Base-by-base conservation (phyloP, 1,284 basidiomycete species). In the Naganishia sp. region DNA sequence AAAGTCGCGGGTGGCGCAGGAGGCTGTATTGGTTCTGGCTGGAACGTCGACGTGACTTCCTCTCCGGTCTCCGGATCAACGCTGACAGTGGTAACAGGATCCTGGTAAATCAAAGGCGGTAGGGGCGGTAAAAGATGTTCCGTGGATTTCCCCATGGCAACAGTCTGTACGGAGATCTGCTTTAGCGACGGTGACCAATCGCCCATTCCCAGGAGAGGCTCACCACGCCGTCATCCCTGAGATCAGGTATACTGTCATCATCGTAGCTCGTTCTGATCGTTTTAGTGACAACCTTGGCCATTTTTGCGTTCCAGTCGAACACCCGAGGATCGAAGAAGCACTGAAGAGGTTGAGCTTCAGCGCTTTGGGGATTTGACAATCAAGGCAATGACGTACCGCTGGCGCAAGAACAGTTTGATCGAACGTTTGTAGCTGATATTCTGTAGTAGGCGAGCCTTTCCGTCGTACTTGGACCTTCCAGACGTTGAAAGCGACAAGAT, bases 401-500 rank as follows among this genome's bases (percentile, higher is more conserved):
- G 95, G 92, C 0, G 94, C 93, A 43, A 99, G 82, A 66, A 98
- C 94, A 65, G 92, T 88, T 81, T 99, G 96, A 76, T 99, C 96
- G 75, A 98, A 99, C 5, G 90, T 89, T 35, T 93, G 86, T 64
- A 98, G 82, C 28, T 87, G 87, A 77, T 94, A 99, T 78, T 97
- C 97, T 74, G 89, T 85, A 2, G 93, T 90, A 18, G 87, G 81
- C 67, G 86, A 84, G 32, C 86, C 85, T 1, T 94, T 90, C 64
- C 86, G 82, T 28, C 94, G 84, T 13, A 94, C 89, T 41, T 88
- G 85, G 72, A 98, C 94, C 75, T 96, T 93, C 80, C 92, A 94
- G 25, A 91, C 77, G 70, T 92, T 94, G 62, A 92, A 82, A 9
- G 89, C 92, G 6, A 95, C 91, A 67, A 94, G 89, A 52, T 85